Percentiles rank a stretch among this genome's conserved stretches.
Conservation (phyloP, 305 asterid species). For the Petunia hybrid region DNA sequence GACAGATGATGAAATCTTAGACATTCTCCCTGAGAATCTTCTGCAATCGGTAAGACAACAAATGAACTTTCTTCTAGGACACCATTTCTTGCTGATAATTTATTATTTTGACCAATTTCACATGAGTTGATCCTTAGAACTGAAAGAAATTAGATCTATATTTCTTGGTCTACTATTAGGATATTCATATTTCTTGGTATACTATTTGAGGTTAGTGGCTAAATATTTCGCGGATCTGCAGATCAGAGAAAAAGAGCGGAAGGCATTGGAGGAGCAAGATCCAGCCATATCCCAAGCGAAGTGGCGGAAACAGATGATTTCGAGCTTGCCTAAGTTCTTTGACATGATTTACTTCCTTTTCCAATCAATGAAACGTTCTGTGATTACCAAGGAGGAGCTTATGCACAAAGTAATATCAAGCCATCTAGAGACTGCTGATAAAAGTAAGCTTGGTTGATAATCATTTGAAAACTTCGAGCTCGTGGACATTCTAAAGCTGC, state of each 20-base stretch:
- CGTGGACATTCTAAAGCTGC: neutral
- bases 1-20: slow-evolving; percentile 49
- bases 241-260: slow-evolving; percentile 34
- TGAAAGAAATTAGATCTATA: neutral
- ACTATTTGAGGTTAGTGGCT: neutral
- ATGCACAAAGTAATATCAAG: slow-evolving; percentile 28
- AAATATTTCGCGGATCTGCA: slow-evolving; percentile 18
- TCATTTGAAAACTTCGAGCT: neutral
- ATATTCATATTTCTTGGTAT: slow-evolving; percentile 12
- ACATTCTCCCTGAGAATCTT: slow-evolving; percentile 66
- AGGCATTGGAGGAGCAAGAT: slow-evolving; percentile 27
- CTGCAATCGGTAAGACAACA: slow-evolving; percentile 63
- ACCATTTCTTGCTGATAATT: too few species aligned
- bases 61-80: neutral
- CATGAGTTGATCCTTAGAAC: neutral
- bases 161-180: neutral
- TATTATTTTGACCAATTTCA: too few species aligned
- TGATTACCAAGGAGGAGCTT: slow-evolving; percentile 38
- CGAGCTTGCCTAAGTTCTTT: slow-evolving; percentile 31
- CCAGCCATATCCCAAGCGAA: slow-evolving; percentile 41
- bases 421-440: slow-evolving; percentile 35
- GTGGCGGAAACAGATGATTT: slow-evolving; percentile 31
- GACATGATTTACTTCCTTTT: slow-evolving; percentile 36
- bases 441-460: slow-evolving; percentile 16
- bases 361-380: slow-evolving; percentile 33